These are phyloP conservation scores for Candida bentonensis DNA, from an alignment of 805 yeast genomes.

Conservation along the genomic window DNA sequence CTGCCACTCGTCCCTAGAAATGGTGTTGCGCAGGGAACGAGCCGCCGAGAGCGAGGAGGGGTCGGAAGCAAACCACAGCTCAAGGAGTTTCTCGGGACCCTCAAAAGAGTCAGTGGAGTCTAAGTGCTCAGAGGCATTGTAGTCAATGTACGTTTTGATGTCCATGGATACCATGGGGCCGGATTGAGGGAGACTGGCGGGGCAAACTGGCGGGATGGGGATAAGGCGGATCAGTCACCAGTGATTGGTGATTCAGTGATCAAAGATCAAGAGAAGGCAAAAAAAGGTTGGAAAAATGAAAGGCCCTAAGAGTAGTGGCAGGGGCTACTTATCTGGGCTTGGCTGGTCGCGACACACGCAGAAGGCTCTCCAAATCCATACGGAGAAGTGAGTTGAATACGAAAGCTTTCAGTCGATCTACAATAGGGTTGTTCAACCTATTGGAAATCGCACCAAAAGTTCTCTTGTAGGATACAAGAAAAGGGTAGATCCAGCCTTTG, in stretches of 20 bases:
- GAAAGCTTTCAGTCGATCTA: background rate
- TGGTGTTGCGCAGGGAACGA: constrained; percentile 27
- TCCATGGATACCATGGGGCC: background rate
- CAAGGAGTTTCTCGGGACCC: constrained; percentile 91
- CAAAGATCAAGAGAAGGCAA: background rate
- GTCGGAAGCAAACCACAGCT: constrained; percentile 68
- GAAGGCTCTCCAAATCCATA: constrained; percentile 24
- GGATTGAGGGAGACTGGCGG: too few relatives aligned
- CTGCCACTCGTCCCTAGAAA: constrained; percentile 59
- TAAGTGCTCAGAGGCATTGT: constrained; percentile 58
- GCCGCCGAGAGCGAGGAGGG: constrained; percentile 18
- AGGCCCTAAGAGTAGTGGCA: constrained; percentile 8
- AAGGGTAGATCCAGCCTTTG: too few relatives aligned
- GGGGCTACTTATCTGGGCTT: constrained; percentile 21
- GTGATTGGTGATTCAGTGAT: constrained; percentile 2
- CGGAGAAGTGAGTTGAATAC: constrained; percentile 4
- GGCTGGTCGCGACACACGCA: constrained; percentile 23
- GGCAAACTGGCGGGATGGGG: too few relatives aligned
- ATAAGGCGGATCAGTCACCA: too few relatives aligned
- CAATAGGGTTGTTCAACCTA: background rate
- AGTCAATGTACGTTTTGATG: constrained; percentile 42
- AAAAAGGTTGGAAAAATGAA: constrained; percentile 1
- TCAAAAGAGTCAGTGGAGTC: constrained; percentile 91
- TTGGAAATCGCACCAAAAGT: constrained; percentile 1
- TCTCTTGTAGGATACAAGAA: too few relatives aligned